Percentiles rank a stretch among this genome's conserved stretches.
These are phyloP conservation scores for Eimeria necatrix DNA, from an alignment of 169 alveolate genomes.

Conservation along the genomic window DNA sequence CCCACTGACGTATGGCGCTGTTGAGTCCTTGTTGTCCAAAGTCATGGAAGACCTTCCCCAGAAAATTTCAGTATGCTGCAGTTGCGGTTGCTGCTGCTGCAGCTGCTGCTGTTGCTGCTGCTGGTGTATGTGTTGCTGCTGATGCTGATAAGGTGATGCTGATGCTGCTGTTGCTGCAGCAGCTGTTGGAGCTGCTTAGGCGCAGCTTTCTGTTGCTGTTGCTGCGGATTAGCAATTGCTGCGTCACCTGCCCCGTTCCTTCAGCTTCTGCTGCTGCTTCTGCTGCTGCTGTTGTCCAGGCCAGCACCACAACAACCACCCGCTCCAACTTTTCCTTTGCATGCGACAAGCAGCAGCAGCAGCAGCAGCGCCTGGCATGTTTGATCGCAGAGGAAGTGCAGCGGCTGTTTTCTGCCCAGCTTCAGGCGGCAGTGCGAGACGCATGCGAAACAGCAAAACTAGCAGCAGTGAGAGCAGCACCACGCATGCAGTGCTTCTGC, in stretches of 20 bases:
- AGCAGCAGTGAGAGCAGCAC: background rate
- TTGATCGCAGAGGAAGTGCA: slow-evolving; percentile 18
- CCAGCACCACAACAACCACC: background rate
- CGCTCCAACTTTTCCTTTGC: background rate
- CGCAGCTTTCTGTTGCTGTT: background rate
- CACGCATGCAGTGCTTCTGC: background rate
- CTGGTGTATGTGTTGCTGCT: background rate
- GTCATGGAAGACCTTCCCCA: slow-evolving; percentile 20
- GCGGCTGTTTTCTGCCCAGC: slow-evolving; percentile 50
- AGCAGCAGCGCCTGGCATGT: slow-evolving; percentile 42
- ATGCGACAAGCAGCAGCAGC: background rate
- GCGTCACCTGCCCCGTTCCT: background rate
- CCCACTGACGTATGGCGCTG: slow-evolving; percentile 19
- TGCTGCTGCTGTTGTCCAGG: slow-evolving; percentile 18
- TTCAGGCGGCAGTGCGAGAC: slow-evolving; percentile 19
- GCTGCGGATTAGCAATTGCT: background rate
- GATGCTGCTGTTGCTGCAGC: background rate
- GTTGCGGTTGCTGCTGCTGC: background rate
- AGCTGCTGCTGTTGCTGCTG: background rate
- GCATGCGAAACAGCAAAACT: slow-evolving; percentile 42
- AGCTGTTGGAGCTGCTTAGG: background rate
- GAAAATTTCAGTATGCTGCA: slow-evolving; percentile 13
- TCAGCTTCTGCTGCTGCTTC: background rate
- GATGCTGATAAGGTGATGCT: background rate
- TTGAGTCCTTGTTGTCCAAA: background rate